phyloP scores from a whole-genome alignment of 208 protist genomes.

The Leishmania amazonensis region DNA sequence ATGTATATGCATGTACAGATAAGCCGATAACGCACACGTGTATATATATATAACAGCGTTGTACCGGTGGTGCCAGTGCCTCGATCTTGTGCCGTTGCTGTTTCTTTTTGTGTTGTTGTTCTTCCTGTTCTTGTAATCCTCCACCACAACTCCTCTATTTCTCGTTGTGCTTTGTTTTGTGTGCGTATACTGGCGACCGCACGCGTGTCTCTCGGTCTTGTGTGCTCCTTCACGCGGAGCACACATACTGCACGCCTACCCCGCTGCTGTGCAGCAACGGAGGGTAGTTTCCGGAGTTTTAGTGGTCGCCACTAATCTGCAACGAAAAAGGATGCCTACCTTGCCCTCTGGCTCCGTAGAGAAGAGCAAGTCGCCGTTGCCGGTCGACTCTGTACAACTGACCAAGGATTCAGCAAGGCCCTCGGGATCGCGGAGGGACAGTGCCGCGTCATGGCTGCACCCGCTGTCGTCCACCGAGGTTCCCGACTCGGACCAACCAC shows the following conservation, averaged over 20 bases:
- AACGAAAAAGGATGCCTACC: not conserved
- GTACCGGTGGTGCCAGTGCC: not conserved
- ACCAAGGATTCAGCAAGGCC: not conserved
- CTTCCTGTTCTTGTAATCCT: not conserved
- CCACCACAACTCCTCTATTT: too few relatives aligned
- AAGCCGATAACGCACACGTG: not conserved
- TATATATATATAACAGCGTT: not conserved
- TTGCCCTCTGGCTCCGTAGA: not conserved
- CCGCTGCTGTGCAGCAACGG: not conserved
- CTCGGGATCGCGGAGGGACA: not conserved
- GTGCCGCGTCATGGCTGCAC: not conserved
- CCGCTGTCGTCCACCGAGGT: constrained; percentile 17
- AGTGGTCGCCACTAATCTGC: not conserved
- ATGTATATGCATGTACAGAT: too few relatives aligned
- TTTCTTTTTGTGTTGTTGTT: not conserved
- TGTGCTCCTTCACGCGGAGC: not conserved
- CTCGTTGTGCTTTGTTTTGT: not conserved
- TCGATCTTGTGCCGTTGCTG: not conserved
- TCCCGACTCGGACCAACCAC: not conserved
- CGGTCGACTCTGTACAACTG: not conserved
- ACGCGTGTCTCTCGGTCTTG: not conserved
- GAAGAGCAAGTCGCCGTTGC: not conserved
- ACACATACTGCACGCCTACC: not conserved
- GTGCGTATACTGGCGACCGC: not conserved
- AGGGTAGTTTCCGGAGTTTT: not conserved